phyloP scores from a whole-genome alignment of 306 rosid species.

The Cercis canadensis region DNA sequence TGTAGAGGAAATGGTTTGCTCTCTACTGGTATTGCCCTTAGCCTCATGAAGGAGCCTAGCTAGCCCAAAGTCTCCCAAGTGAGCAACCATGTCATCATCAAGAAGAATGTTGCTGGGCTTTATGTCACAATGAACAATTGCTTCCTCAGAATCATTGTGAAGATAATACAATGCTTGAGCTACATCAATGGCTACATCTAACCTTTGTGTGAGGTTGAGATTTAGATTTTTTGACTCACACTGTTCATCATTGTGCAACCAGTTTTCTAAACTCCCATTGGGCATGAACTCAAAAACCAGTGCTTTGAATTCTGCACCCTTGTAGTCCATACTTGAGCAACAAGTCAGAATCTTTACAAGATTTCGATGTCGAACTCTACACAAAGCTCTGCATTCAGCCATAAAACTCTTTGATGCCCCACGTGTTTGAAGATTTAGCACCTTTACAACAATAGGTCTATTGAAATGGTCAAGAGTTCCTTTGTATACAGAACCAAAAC shows the following conservation, averaged over 20 bases:
- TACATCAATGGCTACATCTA: constrained; percentile 50
- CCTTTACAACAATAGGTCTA: constrained; percentile 41
- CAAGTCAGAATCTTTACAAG: constrained; percentile 34
- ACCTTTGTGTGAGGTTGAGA: constrained; percentile 18
- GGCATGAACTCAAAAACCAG: constrained; percentile 47
- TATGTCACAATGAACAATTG: constrained; percentile 53
- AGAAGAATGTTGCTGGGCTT: constrained; percentile 59
- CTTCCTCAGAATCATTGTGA: constrained; percentile 39
- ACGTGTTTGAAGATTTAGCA: constrained; percentile 32
- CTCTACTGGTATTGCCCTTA: not conserved
- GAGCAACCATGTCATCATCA: constrained; percentile 42
- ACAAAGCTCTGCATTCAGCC: constrained; percentile 43
- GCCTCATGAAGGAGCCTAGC: constrained; percentile 44
- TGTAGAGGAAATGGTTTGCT: constrained; percentile 28
- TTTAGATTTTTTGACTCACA: not conserved
- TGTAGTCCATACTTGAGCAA: constrained; percentile 45
- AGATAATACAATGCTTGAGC: constrained; percentile 53
- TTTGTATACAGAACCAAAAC: constrained; percentile 48
- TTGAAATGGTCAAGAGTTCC: no score
- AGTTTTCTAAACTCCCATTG: constrained; percentile 45
- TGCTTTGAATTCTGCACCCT: constrained; percentile 43
- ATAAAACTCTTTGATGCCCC: constrained; percentile 51
- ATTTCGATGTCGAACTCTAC: constrained; percentile 36
- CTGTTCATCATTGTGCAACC: constrained; percentile 28
- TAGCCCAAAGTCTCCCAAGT: constrained; percentile 55